A percentile compares a stretch with the other conserved stretches of the same genome.
phyloP scores from a whole-genome alignment of 78 protist genomes.

The Tieghemostelium lacteum region DNA sequence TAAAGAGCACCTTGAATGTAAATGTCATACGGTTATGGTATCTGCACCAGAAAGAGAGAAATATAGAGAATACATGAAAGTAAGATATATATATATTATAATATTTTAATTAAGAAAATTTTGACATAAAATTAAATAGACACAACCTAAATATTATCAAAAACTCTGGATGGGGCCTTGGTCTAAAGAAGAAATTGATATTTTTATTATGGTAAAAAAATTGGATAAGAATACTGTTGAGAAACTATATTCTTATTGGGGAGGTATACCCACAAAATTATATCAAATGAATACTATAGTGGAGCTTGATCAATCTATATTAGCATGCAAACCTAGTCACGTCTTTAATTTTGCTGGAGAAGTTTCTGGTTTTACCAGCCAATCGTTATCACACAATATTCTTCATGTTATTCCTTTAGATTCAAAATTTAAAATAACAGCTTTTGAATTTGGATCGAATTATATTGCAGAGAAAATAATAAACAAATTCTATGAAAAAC shows the following conservation, averaged over 20 bases:
- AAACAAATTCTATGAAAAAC: too few species aligned
- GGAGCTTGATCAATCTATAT: conserved; percentile 17
- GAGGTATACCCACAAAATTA: conserved; percentile 26
- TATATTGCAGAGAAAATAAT: conserved; percentile 13
- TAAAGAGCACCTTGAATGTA: not conserved
- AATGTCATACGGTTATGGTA: conserved; percentile 6
- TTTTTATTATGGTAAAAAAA: not conserved
- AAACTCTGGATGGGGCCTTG: conserved; percentile 25
- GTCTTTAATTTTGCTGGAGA: conserved; percentile 19
- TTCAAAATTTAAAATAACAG: not conserved
- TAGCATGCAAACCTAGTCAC: not conserved
- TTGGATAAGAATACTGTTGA: not conserved
- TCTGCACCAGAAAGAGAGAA: conserved; percentile 27
- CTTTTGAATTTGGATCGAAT: conserved; percentile 17
- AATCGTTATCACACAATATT: conserved; percentile 21
- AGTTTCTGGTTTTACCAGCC: not conserved
- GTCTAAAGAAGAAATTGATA: conserved; percentile 5
- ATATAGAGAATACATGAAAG: conserved; percentile 20
- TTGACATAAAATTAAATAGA: too few species aligned
- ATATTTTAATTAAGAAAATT: not conserved
- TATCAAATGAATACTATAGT: not conserved
- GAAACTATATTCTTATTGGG: not conserved
- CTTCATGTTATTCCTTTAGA: not conserved
- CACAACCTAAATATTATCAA: too few species aligned
- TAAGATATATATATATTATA: not conserved